Evolutionary conservation across 768 basidiomycete species (phyloP).

Genomic region (Collybiopsis confluens): DNA sequence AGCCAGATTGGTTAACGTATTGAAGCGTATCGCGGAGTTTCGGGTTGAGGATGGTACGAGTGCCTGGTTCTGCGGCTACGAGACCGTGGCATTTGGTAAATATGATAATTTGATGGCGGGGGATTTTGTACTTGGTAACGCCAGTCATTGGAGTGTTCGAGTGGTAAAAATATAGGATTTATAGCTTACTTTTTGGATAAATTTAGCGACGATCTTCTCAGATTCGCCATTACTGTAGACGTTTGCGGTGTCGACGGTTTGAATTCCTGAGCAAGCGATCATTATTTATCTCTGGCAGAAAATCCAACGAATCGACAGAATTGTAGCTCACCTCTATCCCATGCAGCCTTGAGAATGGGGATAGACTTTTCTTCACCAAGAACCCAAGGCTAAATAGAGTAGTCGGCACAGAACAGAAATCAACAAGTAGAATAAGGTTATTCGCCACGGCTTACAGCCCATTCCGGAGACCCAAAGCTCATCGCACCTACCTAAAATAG

Average conservation of each 20-base stretch:
- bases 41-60: not conserved
- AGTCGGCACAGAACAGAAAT: too few species aligned
- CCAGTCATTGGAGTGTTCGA: too few species aligned
- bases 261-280: too few species aligned
- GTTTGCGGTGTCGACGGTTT: constrained; percentile 33
- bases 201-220: constrained; percentile 38
- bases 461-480: constrained; percentile 17
- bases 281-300: too few species aligned
- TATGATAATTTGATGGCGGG: constrained; percentile 12
- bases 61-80: not conserved
- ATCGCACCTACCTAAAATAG: constrained; percentile 17
- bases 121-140: constrained; percentile 26
- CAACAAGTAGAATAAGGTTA: not conserved
- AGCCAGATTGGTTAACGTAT: constrained; percentile 19
- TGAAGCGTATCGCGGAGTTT: constrained; percentile 8
- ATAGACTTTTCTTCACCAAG: constrained; percentile 40
- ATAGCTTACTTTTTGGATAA: constrained; percentile 26
- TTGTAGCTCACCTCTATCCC: constrained; percentile 21
- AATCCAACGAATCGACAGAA: too few species aligned
- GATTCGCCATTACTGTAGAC: constrained; percentile 35
- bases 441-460: constrained; percentile 14
- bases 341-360: constrained; percentile 45
- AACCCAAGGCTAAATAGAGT: constrained; percentile 40
- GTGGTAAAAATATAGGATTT: too few species aligned
- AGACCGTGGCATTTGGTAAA: constrained; percentile 19